A percentile compares a stretch with the other conserved stretches of the same genome.
phyloP scores from a whole-genome alignment of 345 rosid genomes.

The Salix arbutifolia region DNA sequence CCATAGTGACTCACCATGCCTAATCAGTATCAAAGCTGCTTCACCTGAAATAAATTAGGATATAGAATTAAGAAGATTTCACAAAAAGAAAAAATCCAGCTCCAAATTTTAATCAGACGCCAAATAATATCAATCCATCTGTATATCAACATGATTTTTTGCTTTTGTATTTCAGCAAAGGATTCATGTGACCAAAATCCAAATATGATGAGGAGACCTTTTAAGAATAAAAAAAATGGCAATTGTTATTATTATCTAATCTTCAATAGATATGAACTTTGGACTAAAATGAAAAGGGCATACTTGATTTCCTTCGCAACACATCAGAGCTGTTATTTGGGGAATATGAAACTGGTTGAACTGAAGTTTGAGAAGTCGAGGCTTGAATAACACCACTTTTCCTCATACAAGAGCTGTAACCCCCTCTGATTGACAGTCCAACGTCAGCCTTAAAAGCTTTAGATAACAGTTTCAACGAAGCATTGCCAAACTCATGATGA shows the following conservation, averaged over 20 bases:
- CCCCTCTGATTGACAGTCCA: conserved; percentile 23
- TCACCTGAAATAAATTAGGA: conserved; percentile 46
- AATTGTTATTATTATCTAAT: neutral
- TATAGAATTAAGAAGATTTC: conserved; percentile 5
- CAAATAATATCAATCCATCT: neutral
- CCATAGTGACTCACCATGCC: conserved; percentile 99
- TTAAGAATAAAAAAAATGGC: neutral
- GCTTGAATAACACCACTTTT: conserved; percentile 39
- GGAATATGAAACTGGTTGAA: conserved; percentile 53
- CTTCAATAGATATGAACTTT: neutral
- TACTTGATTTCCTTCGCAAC: conserved; percentile 61
- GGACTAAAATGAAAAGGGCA: conserved; percentile 6
- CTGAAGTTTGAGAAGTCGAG: conserved; percentile 50
- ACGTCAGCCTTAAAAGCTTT: conserved; percentile 32
- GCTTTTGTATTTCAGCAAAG: neutral
- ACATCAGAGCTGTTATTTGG: conserved; percentile 38
- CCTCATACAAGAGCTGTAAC: conserved; percentile 23
- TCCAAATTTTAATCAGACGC: neutral
- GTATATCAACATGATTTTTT: neutral
- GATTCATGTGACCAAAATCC: neutral
- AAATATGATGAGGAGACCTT: neutral
- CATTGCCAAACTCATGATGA: conserved; percentile 29
- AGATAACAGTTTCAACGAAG: conserved; percentile 27
- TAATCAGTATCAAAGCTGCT: conserved; percentile 76
- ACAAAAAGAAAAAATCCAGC: neutral